Conservation (phyloP, 2,329 filamentous ascomycete genomes). For the Fusarium algeriense region DNA sequence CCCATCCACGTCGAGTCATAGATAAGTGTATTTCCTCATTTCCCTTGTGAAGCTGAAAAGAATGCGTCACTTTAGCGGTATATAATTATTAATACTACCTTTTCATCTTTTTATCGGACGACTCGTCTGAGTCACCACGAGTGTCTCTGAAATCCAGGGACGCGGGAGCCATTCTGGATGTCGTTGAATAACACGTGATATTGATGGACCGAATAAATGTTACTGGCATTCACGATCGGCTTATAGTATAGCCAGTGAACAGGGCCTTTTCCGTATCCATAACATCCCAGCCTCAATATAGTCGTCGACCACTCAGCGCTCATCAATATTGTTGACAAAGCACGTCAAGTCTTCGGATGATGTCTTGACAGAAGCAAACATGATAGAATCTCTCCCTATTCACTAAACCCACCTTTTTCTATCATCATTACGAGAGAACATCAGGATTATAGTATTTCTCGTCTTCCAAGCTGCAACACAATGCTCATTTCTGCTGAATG, state of each 20-base stretch:
- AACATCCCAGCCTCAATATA: too few relatives aligned
- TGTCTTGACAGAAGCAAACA: too few relatives aligned
- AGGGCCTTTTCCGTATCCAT: not conserved
- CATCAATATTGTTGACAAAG: not conserved
- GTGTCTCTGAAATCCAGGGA: too few relatives aligned
- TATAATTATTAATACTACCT: not conserved
- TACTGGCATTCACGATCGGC: too few relatives aligned
- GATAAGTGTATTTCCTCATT: not conserved
- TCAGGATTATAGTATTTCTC: too few relatives aligned
- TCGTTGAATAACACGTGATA: not conserved
- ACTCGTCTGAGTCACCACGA: not conserved
- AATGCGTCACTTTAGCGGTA: not conserved
- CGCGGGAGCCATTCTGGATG: not conserved
- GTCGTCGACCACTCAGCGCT: not conserved
- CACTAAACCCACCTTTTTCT: too few relatives aligned
- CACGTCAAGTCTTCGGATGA: not conserved
- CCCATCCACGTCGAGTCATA: conserved; percentile 8
- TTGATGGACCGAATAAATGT: not conserved
- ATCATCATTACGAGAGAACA: too few relatives aligned
- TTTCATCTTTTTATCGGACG: not conserved
- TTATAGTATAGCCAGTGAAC: too few relatives aligned
- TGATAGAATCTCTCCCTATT: not conserved
- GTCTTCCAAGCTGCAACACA: too few relatives aligned
- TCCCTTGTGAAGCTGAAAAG: not conserved
- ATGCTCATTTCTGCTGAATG: not conserved